Evolutionary conservation across 495 filamentous ascomycete genomes (phyloP).

Genomic region (Aspergillus avenaceus): DNA sequence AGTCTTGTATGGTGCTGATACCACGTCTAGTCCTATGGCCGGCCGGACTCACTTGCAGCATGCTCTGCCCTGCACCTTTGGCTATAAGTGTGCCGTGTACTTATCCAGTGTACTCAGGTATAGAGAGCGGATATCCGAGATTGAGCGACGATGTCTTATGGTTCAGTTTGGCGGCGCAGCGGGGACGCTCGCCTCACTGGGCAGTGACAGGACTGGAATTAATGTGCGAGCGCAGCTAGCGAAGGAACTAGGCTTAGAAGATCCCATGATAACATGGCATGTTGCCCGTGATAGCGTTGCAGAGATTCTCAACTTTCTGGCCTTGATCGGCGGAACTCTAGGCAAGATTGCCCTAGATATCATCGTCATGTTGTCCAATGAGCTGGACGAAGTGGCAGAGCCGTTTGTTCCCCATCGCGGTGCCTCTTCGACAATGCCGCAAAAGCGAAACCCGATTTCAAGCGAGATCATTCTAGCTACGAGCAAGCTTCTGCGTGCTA

Average conservation of each 20-base stretch:
- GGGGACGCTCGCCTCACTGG: slow-evolving; percentile 35
- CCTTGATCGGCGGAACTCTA: slow-evolving; percentile 39
- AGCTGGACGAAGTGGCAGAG: slow-evolving; percentile 43
- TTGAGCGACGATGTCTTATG: slow-evolving; percentile 25
- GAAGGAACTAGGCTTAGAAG: slow-evolving; percentile 26
- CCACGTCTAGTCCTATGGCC: slow-evolving; percentile 38
- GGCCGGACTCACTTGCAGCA: slow-evolving; percentile 47
- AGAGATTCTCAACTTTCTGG: slow-evolving; percentile 41
- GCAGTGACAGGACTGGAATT: slow-evolving; percentile 16
- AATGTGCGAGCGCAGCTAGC: slow-evolving; percentile 31
- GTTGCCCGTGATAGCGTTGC: slow-evolving; percentile 39
- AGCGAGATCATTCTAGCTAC: slow-evolving; percentile 46
- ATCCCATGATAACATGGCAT: slow-evolving; percentile 40
- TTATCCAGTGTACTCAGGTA: not conserved
- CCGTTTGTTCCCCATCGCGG: slow-evolving; percentile 48
- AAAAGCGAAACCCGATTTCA: slow-evolving; percentile 49
- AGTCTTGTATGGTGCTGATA: not conserved
- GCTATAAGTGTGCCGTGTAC: slow-evolving; percentile 34
- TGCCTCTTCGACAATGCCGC: slow-evolving; percentile 47
- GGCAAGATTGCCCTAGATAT: slow-evolving; percentile 48
- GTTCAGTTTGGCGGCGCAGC: slow-evolving; percentile 42
- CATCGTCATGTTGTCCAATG: slow-evolving; percentile 48
- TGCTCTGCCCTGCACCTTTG: slow-evolving; percentile 38
- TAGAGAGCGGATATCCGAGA: slow-evolving; percentile 9
- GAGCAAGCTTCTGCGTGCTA: slow-evolving; percentile 40